These are phyloP conservation scores for Dactylellina cionopaga DNA, from an alignment of 2,329 filamentous ascomycete species.

Conservation along the genomic window DNA sequence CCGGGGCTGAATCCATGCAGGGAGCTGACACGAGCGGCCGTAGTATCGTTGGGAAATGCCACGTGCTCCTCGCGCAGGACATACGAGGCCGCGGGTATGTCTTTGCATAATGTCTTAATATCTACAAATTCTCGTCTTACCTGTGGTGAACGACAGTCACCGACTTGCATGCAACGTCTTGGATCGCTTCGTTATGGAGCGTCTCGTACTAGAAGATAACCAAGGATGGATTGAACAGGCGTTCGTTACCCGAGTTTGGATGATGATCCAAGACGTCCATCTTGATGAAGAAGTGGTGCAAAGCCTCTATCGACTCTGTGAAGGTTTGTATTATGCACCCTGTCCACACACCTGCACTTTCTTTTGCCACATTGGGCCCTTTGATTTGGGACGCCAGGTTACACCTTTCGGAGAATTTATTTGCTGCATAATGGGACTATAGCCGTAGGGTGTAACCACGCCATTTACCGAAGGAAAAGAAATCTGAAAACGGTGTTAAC, in stretches of 20 bases:
- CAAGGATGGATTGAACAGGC: constrained; percentile 74
- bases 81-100: constrained; percentile 36
- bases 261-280: constrained; percentile 66
- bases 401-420: constrained; percentile 51
- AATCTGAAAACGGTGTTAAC: constrained; percentile 54
- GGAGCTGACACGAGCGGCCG: constrained; percentile 39
- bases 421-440: constrained; percentile 53
- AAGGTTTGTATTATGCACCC: no score
- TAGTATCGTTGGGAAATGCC: constrained; percentile 51
- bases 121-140: constrained; percentile 3
- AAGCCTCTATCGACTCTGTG: constrained; percentile 62
- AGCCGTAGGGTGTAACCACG: constrained; percentile 57
- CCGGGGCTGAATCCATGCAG: neutral
- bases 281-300: constrained; percentile 59
- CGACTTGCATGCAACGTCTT: constrained; percentile 65
- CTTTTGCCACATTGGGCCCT: neutral
- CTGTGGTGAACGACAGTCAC: constrained; percentile 21
- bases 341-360: no score
- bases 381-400: constrained; percentile 22
- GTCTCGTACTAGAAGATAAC: constrained; percentile 66
- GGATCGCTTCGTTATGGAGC: constrained; percentile 71
- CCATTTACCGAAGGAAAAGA: constrained; percentile 4
- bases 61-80: constrained; percentile 51
- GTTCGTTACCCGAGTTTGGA: constrained; percentile 74
- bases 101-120: constrained; percentile 34